Conservation (phyloP, 1,284 basidiomycete species). For the Tilletia indica region DNA sequence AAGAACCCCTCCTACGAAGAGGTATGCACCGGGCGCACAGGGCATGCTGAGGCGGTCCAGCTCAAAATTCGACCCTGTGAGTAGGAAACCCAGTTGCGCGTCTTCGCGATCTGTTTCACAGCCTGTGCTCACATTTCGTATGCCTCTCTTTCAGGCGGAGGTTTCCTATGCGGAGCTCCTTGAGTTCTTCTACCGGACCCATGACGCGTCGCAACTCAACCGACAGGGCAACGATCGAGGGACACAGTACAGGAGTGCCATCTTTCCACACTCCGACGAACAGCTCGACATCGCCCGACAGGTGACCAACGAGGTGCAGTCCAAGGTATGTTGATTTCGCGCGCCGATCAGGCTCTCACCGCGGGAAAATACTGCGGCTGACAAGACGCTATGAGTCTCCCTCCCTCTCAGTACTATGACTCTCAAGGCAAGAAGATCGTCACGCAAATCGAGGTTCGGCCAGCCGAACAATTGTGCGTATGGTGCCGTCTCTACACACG, state of each 20-base stretch:
- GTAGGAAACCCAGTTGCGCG: conserved; percentile 2
- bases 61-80: conserved; percentile 78
- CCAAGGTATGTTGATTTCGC: conserved; percentile 59
- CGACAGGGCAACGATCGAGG: conserved; percentile 56
- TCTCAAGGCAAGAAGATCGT: conserved; percentile 73
- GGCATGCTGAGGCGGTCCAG: conserved; percentile 84
- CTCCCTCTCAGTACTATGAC: conserved; percentile 59
- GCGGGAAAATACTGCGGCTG: too few relatives aligned
- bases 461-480: conserved; percentile 15
- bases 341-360: background rate
- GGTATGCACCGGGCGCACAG: conserved; percentile 72
- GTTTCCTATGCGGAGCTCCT: conserved; percentile 80
- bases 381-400: background rate
- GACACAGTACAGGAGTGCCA: conserved; percentile 81
- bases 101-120: background rate
- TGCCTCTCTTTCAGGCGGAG: conserved; percentile 52
- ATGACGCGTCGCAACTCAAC: conserved; percentile 76
- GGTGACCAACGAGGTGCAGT: conserved; percentile 81
- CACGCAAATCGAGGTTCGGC: conserved; percentile 59
- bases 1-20: conserved; percentile 64
- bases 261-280: conserved; percentile 77
- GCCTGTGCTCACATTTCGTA: background rate
- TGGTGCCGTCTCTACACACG: conserved; percentile 27
- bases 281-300: conserved; percentile 74
- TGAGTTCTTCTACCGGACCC: conserved; percentile 67